phyloP scores from a whole-genome alignment of 2,329 filamentous ascomycete genomes.

The Podosphaera aphanis region DNA sequence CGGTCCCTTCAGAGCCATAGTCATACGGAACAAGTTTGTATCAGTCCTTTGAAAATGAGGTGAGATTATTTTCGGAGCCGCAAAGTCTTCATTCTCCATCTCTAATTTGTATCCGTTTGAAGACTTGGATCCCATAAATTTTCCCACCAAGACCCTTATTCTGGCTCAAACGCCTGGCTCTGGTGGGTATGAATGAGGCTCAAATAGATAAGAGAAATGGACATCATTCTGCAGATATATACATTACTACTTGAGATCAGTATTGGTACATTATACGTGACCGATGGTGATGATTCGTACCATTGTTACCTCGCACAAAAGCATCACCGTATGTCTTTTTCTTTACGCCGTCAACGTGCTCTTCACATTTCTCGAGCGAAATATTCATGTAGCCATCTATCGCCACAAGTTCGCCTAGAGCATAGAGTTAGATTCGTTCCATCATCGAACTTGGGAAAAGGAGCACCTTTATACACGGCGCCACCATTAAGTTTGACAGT shows the following conservation, averaged over 20 bases:
- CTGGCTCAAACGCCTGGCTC: too few species aligned
- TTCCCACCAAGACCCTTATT: too few species aligned
- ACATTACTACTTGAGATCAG: conserved; percentile 12
- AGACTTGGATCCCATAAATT: too few species aligned
- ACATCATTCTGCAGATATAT: conserved; percentile 15
- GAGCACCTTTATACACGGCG: conserved; percentile 79
- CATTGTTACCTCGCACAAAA: conserved; percentile 90
- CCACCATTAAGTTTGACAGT: conserved; percentile 98
- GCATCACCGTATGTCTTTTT: conserved; percentile 76
- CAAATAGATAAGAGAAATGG: too few species aligned
- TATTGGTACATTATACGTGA: background rate
- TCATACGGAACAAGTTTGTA: too few species aligned
- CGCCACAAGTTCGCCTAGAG: conserved; percentile 69
- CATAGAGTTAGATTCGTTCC: background rate
- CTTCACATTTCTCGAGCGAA: conserved; percentile 81
- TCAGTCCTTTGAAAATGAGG: too few species aligned
- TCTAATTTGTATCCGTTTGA: too few species aligned
- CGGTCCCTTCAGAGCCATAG: too few species aligned
- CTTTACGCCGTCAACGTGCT: conserved; percentile 69
- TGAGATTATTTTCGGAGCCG: too few species aligned
- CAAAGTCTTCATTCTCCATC: too few species aligned
- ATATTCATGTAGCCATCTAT: conserved; percentile 99
- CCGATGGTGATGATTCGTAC: conserved; percentile 22
- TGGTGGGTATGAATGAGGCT: too few species aligned
- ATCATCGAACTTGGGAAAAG: background rate